Base-by-base conservation (phyloP, 2,329 filamentous ascomycete genomes). In the Pyrenochaeta sp. region DNA sequence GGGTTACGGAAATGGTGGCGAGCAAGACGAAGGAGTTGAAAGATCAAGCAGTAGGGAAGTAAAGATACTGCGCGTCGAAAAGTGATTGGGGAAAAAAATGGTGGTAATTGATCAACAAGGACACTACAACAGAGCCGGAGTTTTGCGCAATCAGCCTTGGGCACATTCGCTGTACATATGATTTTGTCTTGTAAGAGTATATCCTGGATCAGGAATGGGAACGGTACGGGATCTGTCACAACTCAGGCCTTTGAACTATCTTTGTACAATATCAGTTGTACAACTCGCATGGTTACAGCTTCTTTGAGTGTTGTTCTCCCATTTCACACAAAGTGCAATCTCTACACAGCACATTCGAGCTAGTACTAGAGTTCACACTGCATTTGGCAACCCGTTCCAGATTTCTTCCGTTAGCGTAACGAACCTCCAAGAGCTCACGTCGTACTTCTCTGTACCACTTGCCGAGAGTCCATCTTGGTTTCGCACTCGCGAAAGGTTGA, bases 1-100 rank as follows among this genome's bases (percentile, higher is more conserved):
- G 69, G 6, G 69, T 76, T 31, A 69, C 63, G 33, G 66, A 69
- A 43, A 37, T 63, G 52, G 60, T 75, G 4, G 69, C 67, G 43
- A 63, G 72, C 47, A 72, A 74, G 67, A 68, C 68, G 39, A 69
- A 63, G 35, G 71, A 72, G 49, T 29, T 68, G 31, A 75, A 73
- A 41, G 54, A 71, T 21, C 64, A 62, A 50, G 58, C 60, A 27
- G 54, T 58, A 32, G 55, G 56, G 23, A 61, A 66, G 50, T 55
- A 45, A 60, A 33, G 7, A 15, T 9, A 15, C 2, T n/a, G 21
- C 4, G 1, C n/a, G 33, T 20, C 12, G 10, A 15, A 17, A n/a
- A 17, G 33, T 7, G 2, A 17, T 12, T 7, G 17, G n/a, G 33
- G 3, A 17, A 36, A 17, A 17, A n/a, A 17, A 36, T 36, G 17